phyloP scores from a whole-genome alignment of 2,329 filamentous ascomycete genomes.

The Clonostachys rhizophaga region DNA sequence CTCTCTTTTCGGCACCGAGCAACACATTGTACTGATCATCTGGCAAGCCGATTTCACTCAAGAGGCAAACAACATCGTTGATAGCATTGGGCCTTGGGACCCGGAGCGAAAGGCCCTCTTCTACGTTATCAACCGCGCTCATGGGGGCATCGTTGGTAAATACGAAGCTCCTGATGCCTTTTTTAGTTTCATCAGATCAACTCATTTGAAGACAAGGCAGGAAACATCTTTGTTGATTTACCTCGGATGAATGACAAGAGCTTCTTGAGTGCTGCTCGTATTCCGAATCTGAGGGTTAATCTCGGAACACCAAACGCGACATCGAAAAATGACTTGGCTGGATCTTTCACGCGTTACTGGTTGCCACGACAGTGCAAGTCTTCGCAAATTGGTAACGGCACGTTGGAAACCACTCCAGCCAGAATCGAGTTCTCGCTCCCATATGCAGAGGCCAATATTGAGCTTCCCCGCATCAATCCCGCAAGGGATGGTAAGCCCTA shows the following conservation, averaged over 20 bases:
- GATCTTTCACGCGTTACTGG: conserved; percentile 35
- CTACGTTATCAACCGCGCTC: conserved; percentile 67
- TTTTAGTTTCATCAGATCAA: conserved; percentile 73
- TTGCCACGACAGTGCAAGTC: conserved; percentile 23
- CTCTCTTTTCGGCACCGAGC: conserved; percentile 68
- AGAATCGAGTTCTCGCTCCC: conserved; percentile 18
- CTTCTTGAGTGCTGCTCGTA: conserved; percentile 58
- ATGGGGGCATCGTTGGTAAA: conserved; percentile 61
- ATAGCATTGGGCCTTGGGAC: conserved; percentile 61
- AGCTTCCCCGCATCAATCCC: conserved; percentile 64
- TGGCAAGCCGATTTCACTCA: conserved; percentile 60
- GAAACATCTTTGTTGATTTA: conserved; percentile 61
- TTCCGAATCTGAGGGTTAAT: conserved; percentile 58
- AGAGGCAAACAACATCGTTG: conserved; percentile 55
- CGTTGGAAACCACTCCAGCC: not conserved
- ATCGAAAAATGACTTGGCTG: conserved; percentile 24
- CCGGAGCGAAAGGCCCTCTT: conserved; percentile 52
- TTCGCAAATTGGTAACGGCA: not conserved
- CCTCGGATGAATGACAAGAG: conserved; percentile 44
- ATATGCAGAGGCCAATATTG: conserved; percentile 45
- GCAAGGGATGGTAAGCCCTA: conserved; percentile 42
- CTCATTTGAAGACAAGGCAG: conserved; percentile 57
- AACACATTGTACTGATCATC: conserved; percentile 69
- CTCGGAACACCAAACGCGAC: conserved; percentile 39
- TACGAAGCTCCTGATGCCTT: conserved; percentile 68